A percentile compares a stretch with the other conserved stretches of the same genome.
Evolutionary conservation across 306 rosid species (phyloP).

Genomic region (Glycine tomentella): DNA sequence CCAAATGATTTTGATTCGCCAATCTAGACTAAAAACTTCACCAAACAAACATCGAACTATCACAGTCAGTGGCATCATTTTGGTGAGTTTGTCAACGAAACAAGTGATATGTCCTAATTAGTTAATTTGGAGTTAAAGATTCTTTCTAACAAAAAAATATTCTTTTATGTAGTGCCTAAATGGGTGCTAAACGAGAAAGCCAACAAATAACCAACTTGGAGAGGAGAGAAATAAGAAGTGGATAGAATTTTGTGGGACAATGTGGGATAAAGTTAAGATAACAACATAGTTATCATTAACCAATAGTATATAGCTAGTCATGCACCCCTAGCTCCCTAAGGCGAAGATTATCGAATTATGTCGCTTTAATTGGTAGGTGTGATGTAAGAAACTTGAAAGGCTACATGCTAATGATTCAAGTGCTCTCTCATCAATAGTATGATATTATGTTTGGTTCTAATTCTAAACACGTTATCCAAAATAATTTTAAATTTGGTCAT

Average conservation of each 20-base stretch:
- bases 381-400: slow-evolving; percentile 52
- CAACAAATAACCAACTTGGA: slow-evolving; percentile 28
- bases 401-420: slow-evolving; percentile 42
- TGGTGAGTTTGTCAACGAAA: slow-evolving; percentile 43
- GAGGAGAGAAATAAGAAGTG: slow-evolving; percentile 21
- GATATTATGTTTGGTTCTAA: neutral
- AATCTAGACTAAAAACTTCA: slow-evolving; percentile 14
- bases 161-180: neutral
- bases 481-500: neutral
- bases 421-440: neutral
- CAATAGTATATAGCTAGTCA: slow-evolving; percentile 35
- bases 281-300: slow-evolving; percentile 54
- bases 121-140: slow-evolving; percentile 31
- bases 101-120: slow-evolving; percentile 43
- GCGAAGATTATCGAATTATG: slow-evolving; percentile 45
- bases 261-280: slow-evolving; percentile 41
- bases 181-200: neutral
- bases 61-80: slow-evolving; percentile 23
- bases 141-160: neutral
- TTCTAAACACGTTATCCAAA: slow-evolving; percentile 2
- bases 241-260: slow-evolving; percentile 46
- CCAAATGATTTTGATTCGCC: neutral
- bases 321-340: neutral
- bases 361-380: slow-evolving; percentile 67
- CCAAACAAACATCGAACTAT: slow-evolving; percentile 12